Conservation (phyloP, 805 yeast genomes). For the Lipomyces chichibuensis region DNA sequence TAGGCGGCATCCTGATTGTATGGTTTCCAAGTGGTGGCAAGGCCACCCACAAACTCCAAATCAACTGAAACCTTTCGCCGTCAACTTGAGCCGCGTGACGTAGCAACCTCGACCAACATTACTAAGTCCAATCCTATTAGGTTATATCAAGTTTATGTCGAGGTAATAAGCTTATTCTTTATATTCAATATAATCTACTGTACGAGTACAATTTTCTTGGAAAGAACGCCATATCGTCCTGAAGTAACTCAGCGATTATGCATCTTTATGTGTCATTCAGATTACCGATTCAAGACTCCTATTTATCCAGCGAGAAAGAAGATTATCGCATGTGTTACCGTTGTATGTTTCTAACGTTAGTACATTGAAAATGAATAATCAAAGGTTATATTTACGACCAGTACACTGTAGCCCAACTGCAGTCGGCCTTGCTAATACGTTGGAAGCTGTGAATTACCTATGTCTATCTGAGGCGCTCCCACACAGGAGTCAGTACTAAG, state of each 20-base stretch:
- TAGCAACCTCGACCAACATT: too few species aligned
- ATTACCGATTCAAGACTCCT: not conserved
- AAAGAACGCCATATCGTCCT: constrained; percentile 22
- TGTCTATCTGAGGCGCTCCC: constrained; percentile 28
- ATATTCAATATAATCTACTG: not conserved
- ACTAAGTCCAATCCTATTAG: not conserved
- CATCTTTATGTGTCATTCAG: constrained; percentile 16
- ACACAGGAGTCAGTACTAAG: not conserved
- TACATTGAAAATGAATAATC: not conserved
- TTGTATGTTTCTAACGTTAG: constrained; percentile 3
- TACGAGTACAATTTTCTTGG: not conserved
- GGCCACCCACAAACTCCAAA: not conserved
- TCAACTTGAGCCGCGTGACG: not conserved
- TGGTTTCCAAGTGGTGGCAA: not conserved
- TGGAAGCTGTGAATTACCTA: constrained; percentile 17
- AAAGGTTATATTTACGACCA: constrained; percentile 5
- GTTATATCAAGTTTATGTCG: not conserved
- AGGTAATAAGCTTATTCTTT: not conserved
- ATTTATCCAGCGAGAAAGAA: constrained; percentile 22
- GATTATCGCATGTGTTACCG: constrained; percentile 20
- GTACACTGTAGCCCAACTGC: too few species aligned
- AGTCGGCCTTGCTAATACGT: constrained; percentile 8
- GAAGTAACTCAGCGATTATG: constrained; percentile 27
- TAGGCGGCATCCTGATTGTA: constrained; percentile 20
- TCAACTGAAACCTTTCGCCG: not conserved